A percentile compares a stretch with the other conserved stretches of the same genome.
phyloP scores from a whole-genome alignment of 1,139 yeast species.

The Lodderomyces theae region DNA sequence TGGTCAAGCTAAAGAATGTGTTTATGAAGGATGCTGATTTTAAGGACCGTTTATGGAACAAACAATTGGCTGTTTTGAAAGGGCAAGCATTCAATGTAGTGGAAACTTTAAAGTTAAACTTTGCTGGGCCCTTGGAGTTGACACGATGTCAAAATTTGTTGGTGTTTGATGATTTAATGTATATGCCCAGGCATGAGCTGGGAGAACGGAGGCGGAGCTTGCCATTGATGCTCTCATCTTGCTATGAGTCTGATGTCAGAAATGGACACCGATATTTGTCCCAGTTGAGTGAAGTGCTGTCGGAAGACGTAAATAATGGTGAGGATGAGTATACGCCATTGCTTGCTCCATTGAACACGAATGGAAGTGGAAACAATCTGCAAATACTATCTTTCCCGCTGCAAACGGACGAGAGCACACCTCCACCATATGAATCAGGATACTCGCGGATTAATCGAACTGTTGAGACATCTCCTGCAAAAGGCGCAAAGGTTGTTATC shows the following conservation, averaged over 20 bases:
- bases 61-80: conserved; percentile 68
- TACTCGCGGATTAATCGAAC: conserved; percentile 15
- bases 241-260: conserved; percentile 10
- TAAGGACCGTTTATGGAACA: conserved; percentile 62
- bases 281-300: conserved; percentile 11
- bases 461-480: conserved; percentile 11
- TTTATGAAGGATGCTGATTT: conserved; percentile 61
- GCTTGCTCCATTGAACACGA: conserved; percentile 1
- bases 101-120: conserved; percentile 54
- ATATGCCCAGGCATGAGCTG: conserved; percentile 41
- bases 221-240: conserved; percentile 8
- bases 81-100: conserved; percentile 81
- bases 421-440: conserved; percentile 14
- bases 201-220: conserved; percentile 9
- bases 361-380: not conserved
- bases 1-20: conserved; percentile 43
- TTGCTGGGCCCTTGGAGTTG: conserved; percentile 68
- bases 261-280: conserved; percentile 1
- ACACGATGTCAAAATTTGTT: conserved; percentile 57
- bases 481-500: conserved; percentile 49
- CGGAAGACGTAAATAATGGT: conserved; percentile 4
- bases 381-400: not conserved
- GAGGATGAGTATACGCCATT: conserved; percentile 9
- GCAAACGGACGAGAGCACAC: conserved; percentile 9
- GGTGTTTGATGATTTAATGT: conserved; percentile 62